These are phyloP conservation scores for Chrysosporium queenslandicum DNA, from an alignment of 2,329 filamentous ascomycete genomes.

Conservation along the genomic window DNA sequence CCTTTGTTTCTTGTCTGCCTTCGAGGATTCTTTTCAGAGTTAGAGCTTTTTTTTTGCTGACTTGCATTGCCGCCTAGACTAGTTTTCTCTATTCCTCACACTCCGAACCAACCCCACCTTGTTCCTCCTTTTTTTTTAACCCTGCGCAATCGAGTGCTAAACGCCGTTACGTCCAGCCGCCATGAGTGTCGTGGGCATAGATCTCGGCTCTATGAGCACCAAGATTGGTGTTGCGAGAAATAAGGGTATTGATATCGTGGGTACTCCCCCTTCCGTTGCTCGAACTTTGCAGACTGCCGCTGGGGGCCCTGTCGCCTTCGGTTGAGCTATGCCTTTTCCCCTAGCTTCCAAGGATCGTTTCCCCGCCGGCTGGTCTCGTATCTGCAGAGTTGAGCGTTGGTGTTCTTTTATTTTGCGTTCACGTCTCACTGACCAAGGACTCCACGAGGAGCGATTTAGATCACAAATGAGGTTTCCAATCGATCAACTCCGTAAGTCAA, in stretches of 20 bases:
- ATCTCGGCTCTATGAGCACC: constrained; percentile 94
- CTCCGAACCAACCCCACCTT: constrained; percentile 17
- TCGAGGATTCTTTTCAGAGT: too few relatives aligned
- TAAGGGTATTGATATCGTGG: constrained; percentile 95
- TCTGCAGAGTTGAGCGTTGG: neutral
- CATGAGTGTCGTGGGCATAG: constrained; percentile 65
- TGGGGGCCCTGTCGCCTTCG: neutral
- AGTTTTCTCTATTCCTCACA: neutral
- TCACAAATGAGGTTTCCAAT: constrained; percentile 98
- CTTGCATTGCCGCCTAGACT: neutral
- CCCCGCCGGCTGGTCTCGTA: neutral
- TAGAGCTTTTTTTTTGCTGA: too few relatives aligned
- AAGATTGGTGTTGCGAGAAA: constrained; percentile 96
- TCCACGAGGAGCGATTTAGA: constrained; percentile 47
- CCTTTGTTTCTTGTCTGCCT: too few relatives aligned
- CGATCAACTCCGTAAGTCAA: constrained; percentile 87
- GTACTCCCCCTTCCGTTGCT: constrained; percentile 37
- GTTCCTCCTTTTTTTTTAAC: neutral
- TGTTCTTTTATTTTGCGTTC: constrained; percentile 1
- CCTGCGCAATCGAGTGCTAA: neutral
- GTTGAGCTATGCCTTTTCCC: neutral
- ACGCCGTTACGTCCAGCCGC: constrained; percentile 22
- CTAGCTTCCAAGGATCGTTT: too few relatives aligned
- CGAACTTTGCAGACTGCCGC: neutral
- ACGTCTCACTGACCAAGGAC: constrained; percentile 18